phyloP scores from a whole-genome alignment of 306 rosid genomes.

The Cyclanthera cordifolia region DNA sequence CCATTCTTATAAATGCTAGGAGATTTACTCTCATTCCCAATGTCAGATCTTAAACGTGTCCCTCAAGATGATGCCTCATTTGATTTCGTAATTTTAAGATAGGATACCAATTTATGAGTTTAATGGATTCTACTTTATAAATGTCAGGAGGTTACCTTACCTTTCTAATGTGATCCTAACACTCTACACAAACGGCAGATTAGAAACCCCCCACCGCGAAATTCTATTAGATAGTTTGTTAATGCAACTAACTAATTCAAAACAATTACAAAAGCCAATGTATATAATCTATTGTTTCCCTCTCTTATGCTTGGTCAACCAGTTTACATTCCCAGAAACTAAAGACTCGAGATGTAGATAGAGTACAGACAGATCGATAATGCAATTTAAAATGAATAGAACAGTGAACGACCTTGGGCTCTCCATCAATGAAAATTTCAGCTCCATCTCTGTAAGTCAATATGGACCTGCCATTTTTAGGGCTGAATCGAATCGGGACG shows the following conservation, averaged over 20 bases:
- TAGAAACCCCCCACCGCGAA: not conserved
- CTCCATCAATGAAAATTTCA: conserved; percentile 56
- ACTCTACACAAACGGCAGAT: not conserved
- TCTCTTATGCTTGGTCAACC: not conserved
- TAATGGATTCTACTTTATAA: too few relatives aligned
- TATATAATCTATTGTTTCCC: not conserved
- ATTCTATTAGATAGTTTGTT: not conserved
- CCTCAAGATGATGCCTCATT: too few relatives aligned
- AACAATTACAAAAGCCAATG: not conserved
- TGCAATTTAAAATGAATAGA: not conserved
- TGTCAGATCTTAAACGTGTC: too few relatives aligned
- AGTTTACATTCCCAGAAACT: not conserved
- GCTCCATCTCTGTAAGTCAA: conserved; percentile 55
- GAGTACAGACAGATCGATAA: not conserved
- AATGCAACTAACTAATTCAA: not conserved
- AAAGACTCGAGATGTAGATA: not conserved
- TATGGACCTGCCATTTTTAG: conserved; percentile 62
- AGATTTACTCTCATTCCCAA: too few relatives aligned
- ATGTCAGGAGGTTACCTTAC: too few relatives aligned
- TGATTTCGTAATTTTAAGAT: too few relatives aligned
- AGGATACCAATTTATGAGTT: too few relatives aligned
- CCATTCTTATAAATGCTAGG: too few relatives aligned
- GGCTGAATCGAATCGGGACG: conserved; percentile 58
- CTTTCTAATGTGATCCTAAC: too few relatives aligned
- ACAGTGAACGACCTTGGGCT: conserved; percentile 48